Evolutionary conservation across 2,329 filamentous ascomycete species (phyloP), one percentile per base, ranked within the genome.

Genomic region (Teratosphaeria gauchensis): DNA sequence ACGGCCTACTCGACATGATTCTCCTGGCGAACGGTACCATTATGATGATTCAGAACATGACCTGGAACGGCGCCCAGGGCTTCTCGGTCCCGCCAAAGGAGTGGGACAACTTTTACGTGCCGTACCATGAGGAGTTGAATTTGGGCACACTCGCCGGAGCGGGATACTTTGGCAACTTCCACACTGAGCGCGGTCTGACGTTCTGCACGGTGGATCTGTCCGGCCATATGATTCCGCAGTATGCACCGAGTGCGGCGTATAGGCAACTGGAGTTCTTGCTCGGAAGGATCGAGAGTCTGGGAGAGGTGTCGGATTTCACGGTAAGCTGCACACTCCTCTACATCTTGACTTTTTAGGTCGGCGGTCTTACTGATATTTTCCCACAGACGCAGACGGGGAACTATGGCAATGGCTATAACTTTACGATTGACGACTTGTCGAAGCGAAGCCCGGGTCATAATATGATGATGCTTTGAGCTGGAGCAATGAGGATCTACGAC

Each of bases 21-120:
- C 78, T 90, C 9, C 76, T 86, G 1, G 35, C 31, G 12, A 55
- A 55, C 19, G 88, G 88, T 16, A 87, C 87, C 0, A 77, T 92
- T 1, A 76, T 90, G 6, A 80, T 81, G 1, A 85, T 92, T 59
- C 88, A 92, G 69, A 91, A 91, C 75, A 89, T 92, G 84, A 91
- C 87, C 0, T 92, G 85, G 84, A 83, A 83, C 59, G 88, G 88
- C 4, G 71, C 78, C 51, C 82, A 87, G 56, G 89, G 89, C 0
- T 92, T 92, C 77, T 81, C 85, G 63, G 69, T 72, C 1, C 72
- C 74, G 0, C 89, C 88, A 0, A 70, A 69, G 1, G 48, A 66
- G 16, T 72, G 66, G 65, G 79, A 84, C 56, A 83, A 84, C 1
- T 85, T 89, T 68, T 89, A 82, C 69, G 86, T 91, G 0, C 88